A percentile compares a stretch with the other conserved stretches of the same genome.
Conservation (phyloP, 1,139 yeast species). For the Pichia sp. region DNA sequence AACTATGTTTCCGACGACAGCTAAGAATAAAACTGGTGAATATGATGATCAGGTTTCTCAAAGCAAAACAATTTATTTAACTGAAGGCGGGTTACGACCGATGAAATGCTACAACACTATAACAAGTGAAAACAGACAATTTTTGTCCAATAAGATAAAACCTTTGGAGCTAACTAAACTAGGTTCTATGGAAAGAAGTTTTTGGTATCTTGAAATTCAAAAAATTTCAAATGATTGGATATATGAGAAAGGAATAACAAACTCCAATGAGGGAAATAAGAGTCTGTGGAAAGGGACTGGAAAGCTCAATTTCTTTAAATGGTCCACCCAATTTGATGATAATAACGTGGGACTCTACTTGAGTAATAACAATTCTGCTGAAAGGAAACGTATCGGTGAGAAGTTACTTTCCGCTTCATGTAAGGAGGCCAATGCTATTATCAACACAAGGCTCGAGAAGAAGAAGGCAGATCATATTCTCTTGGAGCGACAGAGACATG, state of each 20-base stretch:
- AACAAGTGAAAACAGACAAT: slow-evolving; percentile 15
- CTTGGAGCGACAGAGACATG: not conserved
- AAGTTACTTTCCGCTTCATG: slow-evolving; percentile 11
- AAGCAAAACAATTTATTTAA: slow-evolving; percentile 4
- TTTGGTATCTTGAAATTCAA: slow-evolving; percentile 7
- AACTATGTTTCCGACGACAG: not conserved
- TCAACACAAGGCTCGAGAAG: slow-evolving; percentile 11
- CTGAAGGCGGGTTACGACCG: slow-evolving; percentile 7
- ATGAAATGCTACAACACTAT: slow-evolving; percentile 14
- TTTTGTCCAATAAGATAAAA: not conserved
- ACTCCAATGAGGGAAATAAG: not conserved
- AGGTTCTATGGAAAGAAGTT: slow-evolving; percentile 14
- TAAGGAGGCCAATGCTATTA: slow-evolving; percentile 9
- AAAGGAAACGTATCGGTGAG: slow-evolving; percentile 5
- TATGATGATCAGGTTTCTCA: no score
- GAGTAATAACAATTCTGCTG: not conserved
- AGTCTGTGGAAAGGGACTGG: not conserved
- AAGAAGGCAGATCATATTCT: slow-evolving; percentile 1
- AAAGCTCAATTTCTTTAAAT: slow-evolving; percentile 11
- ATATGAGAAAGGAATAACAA: slow-evolving; percentile 17
- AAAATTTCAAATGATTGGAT: slow-evolving; percentile 21
- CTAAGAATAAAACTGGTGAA: not conserved
- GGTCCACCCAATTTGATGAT: slow-evolving; percentile 11
- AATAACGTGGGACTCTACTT: not conserved
- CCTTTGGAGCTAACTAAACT: slow-evolving; percentile 16